Conservation (phyloP, 768 basidiomycete genomes). For the Psilocybe sp. region DNA sequence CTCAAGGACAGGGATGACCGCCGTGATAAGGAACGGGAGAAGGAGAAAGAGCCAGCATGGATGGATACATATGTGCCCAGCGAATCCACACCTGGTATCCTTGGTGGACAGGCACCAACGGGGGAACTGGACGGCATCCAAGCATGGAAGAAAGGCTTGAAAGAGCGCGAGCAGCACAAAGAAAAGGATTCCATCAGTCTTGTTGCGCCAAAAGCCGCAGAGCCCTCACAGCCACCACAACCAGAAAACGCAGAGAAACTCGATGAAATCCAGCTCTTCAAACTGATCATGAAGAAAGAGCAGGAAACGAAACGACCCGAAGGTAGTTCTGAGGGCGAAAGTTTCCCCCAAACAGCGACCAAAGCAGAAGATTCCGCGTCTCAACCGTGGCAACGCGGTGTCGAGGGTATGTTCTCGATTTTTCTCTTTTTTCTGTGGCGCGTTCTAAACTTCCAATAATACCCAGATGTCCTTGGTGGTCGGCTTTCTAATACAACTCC, state of each 20-base stretch:
- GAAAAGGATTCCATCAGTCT: slow-evolving; percentile 14
- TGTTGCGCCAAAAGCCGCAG: slow-evolving; percentile 2
- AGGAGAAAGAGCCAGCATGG: slow-evolving; percentile 89
- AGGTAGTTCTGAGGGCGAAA: slow-evolving; percentile 2
- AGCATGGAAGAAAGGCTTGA: slow-evolving; percentile 83
- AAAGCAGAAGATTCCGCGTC: not conserved
- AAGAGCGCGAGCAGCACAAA: slow-evolving; percentile 50
- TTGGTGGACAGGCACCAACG: slow-evolving; percentile 55
- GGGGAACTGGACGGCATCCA: slow-evolving; percentile 84
- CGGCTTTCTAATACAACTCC: not conserved
- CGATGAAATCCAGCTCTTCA: slow-evolving; percentile 85
- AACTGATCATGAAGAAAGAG: slow-evolving; percentile 78
- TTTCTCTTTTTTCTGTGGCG: not conserved
- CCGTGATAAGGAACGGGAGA: slow-evolving; percentile 53
- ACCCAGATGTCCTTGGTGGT: no score
- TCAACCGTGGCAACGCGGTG: slow-evolving; percentile 6
- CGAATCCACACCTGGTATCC: slow-evolving; percentile 52
- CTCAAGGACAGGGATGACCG: slow-evolving; percentile 47
- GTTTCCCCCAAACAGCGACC: not conserved
- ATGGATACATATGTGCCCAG: slow-evolving; percentile 85
- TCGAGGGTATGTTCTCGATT: not conserved
- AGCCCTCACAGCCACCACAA: slow-evolving; percentile 6
- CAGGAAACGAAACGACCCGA: slow-evolving; percentile 46
- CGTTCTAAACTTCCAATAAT: not conserved
- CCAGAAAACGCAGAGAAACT: slow-evolving; percentile 37